Conservation (phyloP, 345 rosid species). For the Rhodamnia rubescens region DNA sequence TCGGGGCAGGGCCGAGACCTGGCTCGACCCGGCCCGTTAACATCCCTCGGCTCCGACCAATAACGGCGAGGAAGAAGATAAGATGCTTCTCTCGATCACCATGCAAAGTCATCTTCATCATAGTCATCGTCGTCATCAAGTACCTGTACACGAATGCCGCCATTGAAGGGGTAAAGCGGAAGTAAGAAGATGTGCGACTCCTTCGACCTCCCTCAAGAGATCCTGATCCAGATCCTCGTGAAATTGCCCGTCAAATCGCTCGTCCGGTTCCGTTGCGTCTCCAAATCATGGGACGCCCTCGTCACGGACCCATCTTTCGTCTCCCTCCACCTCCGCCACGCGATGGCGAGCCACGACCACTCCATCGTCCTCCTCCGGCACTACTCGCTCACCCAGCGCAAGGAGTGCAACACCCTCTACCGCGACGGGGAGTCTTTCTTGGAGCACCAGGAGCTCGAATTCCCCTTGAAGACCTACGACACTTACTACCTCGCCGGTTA, state of each 20-base stretch:
- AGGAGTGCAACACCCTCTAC: slow-evolving; percentile 1
- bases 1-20: too few relatives aligned
- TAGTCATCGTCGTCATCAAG: neutral
- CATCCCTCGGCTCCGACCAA: neutral
- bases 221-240: slow-evolving; percentile 1
- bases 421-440: neutral
- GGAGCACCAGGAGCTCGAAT: neutral
- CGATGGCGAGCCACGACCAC: neutral
- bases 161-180: neutral
- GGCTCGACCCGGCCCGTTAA: too few relatives aligned
- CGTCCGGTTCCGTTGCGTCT: slow-evolving; percentile 8
- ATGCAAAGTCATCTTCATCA: neutral
- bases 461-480: neutral
- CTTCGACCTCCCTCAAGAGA: neutral
- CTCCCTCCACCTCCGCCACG: neutral
- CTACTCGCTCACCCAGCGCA: neutral
- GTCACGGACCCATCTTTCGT: slow-evolving; percentile 2
- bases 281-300: slow-evolving; percentile 6
- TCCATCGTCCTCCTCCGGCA: slow-evolving; percentile 1
- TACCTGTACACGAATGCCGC: neutral
- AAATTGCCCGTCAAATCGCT: slow-evolving; percentile 5
- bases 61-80: too few relatives aligned
- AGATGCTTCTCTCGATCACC: neutral
- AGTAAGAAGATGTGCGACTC: neutral
- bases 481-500: neutral